Evolutionary conservation across 1,284 basidiomycete genomes (phyloP), one percentile per base, ranked within the genome.

Genomic region (Leccinum griseonigrum): DNA sequence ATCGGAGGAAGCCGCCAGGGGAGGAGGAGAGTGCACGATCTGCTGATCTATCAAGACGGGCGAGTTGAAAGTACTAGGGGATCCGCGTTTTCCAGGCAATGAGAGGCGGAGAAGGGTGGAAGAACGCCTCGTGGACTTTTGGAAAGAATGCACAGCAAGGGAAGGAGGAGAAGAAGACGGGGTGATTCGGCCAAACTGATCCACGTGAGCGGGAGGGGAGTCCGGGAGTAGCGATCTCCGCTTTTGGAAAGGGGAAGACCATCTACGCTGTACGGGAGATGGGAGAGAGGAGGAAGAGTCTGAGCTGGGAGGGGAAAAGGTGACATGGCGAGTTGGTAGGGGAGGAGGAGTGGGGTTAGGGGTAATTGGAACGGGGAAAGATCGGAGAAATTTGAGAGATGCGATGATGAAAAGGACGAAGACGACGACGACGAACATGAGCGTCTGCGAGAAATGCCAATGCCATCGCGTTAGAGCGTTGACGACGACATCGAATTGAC

Each of bases 211-310:
- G 2, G 54, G 31, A 9, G 63, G 46, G 16, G 48, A n/a, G 22
- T 56, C 58, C 0, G 43, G 22, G 14, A 7, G 5, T 0, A 55
- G 14, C 4, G 40, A 9, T 34, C 22, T 66, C 38, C 55, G 59
- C 16, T n/a, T 69, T 32, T 57, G 46, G 46, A 66, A 65, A 4
- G 69, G 54, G 28, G 63, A 52, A 5, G 69, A 58, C 63, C 67
- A 67, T 3, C 66, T 57, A 11, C 60, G 68, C 14, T 52, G 57
- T 16, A 28, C 1, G 36, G 59, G 38, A 53, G 22, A 1, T 1
- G 14, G 2, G 46, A 51, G 7, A 6, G 50, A 10, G 4, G 28
- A 22, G 5, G 56, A 60, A 1, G 48, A 2, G 38, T 36, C 18
- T 7, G 55, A n/a, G 3, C 10, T 10, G 38, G 16, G 5, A 3